Conservation (phyloP, 352 stramenopile species). For the Globisporangium emineosum region DNA sequence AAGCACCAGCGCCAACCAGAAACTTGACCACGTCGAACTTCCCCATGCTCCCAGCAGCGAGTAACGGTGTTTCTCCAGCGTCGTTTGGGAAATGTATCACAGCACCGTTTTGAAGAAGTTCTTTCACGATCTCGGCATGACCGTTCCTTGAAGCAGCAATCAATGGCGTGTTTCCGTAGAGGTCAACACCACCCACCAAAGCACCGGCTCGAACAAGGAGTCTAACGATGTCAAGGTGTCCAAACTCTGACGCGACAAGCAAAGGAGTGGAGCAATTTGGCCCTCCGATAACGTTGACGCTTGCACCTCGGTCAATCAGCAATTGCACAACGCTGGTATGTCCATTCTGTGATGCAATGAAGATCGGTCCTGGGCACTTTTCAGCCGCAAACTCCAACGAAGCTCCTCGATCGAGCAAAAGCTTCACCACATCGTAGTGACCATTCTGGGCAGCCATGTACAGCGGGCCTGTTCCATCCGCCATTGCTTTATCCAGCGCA, state of each 20-base stretch:
- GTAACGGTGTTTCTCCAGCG: conserved; percentile 2
- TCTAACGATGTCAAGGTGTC: background rate
- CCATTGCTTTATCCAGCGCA: background rate
- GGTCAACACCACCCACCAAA: background rate
- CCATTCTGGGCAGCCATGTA: conserved; percentile 5
- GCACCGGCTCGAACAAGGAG: background rate
- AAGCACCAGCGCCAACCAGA: conserved; percentile 1
- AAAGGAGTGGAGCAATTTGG: background rate
- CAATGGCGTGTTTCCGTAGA: conserved; percentile 1
- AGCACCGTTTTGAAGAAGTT: background rate
- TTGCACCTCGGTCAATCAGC: conserved; percentile 1
- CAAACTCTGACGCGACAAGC: conserved; percentile 2
- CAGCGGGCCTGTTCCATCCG: conserved; percentile 1
- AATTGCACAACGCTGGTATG: background rate
- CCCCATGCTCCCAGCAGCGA: conserved; percentile 5
- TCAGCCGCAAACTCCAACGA: background rate
- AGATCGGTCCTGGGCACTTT: background rate
- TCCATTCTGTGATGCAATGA: conserved; percentile 9
- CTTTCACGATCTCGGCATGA: background rate
- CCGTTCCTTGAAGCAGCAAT: conserved; percentile 7
- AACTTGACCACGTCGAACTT: background rate
- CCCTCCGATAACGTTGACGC: background rate
- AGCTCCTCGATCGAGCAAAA: conserved; percentile 7
- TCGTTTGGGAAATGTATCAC: background rate
- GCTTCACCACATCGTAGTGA: background rate